A percentile compares a stretch with the other conserved stretches of the same genome.
Conservation (phyloP, 2,329 filamentous ascomycete species). For the Neospermospora avenae region DNA sequence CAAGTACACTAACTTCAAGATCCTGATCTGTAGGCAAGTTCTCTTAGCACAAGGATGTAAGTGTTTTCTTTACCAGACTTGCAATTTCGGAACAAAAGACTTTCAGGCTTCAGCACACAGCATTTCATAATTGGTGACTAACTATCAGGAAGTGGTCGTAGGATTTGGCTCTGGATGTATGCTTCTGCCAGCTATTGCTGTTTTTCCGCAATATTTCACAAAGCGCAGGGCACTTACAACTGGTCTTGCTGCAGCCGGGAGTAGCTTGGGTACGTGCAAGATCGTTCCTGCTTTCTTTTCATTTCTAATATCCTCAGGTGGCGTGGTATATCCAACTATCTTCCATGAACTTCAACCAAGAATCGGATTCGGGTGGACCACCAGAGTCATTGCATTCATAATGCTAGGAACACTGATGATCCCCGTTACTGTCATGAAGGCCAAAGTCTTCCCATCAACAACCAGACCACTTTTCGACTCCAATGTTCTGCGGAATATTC, state of each 20-base stretch:
- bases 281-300: neutral
- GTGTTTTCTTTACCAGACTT: no score
- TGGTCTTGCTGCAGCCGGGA: conserved; percentile 36
- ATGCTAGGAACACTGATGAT: conserved; percentile 38
- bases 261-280: conserved; percentile 37
- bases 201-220: conserved; percentile 52
- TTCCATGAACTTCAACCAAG: conserved; percentile 38
- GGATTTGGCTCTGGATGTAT: conserved; percentile 46
- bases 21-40: conserved; percentile 47
- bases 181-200: conserved; percentile 62
- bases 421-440: conserved; percentile 26
- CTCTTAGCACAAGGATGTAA: conserved; percentile 52
- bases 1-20: no score
- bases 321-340: conserved; percentile 44
- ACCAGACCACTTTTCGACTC: conserved; percentile 18
- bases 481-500: conserved; percentile 26
- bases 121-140: no score
- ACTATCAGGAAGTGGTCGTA: no score
- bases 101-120: no score
- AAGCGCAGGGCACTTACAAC: conserved; percentile 35
- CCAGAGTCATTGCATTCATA: conserved; percentile 46
- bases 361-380: conserved; percentile 44
- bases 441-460: conserved; percentile 19
- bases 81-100: no score
- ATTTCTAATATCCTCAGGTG: conserved; percentile 27